Percentiles rank a stretch among this genome's conserved stretches.
These are phyloP conservation scores for Hypoxylon sp. DNA, from an alignment of 2,329 filamentous ascomycete species.

Conservation along the genomic window DNA sequence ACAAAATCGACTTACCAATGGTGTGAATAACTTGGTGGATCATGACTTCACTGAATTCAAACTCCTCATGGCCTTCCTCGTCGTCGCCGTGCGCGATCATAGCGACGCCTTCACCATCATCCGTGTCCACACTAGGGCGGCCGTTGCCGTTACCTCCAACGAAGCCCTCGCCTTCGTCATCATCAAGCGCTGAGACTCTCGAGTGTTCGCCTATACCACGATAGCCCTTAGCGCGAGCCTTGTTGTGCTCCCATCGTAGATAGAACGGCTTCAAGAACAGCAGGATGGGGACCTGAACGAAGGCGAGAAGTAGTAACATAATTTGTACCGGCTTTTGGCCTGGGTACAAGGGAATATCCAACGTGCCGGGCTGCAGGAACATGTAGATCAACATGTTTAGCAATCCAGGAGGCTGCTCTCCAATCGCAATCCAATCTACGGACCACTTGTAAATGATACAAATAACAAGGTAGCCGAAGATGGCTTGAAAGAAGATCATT, in stretches of 20 bases:
- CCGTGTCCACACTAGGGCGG: slow-evolving; percentile 75
- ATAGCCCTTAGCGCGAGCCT: slow-evolving; percentile 88
- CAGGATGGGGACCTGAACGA: slow-evolving; percentile 89
- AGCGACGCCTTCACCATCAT: slow-evolving; percentile 75
- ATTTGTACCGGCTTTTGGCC: slow-evolving; percentile 85
- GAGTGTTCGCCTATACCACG: slow-evolving; percentile 91
- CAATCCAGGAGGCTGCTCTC: slow-evolving; percentile 82
- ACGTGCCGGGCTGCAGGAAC: slow-evolving; percentile 89
- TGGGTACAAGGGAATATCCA: slow-evolving; percentile 81
- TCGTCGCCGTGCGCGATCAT: slow-evolving; percentile 68
- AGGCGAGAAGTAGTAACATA: slow-evolving; percentile 83
- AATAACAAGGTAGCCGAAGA: slow-evolving; percentile 95
- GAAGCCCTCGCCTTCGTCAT: slow-evolving; percentile 80
- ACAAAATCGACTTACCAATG: slow-evolving; percentile 77
- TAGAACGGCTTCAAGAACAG: slow-evolving; percentile 97
- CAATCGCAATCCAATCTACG: slow-evolving; percentile 82
- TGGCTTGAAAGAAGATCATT: slow-evolving; percentile 99
- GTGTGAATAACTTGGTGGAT: slow-evolving; percentile 99
- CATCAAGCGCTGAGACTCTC: slow-evolving; percentile 90
- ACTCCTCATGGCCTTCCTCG: slow-evolving; percentile 90
- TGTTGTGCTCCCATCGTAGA: slow-evolving; percentile 93
- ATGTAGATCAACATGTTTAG: slow-evolving; percentile 99
- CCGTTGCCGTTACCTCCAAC: slow-evolving; percentile 72
- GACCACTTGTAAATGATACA: slow-evolving; percentile 98
- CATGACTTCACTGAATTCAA: slow-evolving; percentile 97